Base-by-base conservation (phyloP, 2,329 filamentous ascomycete species). In the Zalaria obscura region DNA sequence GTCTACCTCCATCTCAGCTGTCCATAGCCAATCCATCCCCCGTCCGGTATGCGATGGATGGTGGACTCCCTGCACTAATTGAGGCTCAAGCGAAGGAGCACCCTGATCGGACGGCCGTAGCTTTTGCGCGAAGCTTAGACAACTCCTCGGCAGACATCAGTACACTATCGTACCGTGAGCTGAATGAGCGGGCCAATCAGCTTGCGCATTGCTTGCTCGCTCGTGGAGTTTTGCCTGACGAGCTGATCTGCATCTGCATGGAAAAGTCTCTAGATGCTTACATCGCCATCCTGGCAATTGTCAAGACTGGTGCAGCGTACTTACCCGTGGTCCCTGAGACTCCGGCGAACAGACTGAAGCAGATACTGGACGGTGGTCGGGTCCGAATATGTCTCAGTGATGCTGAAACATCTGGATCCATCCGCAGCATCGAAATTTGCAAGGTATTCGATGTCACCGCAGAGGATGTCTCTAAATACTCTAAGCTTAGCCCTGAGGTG, bases 271-370 rank as follows among this genome's bases (percentile, higher is more conserved):
- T 76, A 1, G 59, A 76, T 26, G 62, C 93, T 0, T 93, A 93
- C 53, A 67, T 78, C 27, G 70, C 77, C 0, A 83, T 93, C 26
- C 65, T 94, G 27, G 86, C 76, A 1, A 72, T 80, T 25, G 59
- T 85, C 28, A 93, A 93, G 52, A 65, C 76, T 4, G 84, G 85
- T 5, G 79, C 78, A 51, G 84, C 78, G 5, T 91, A 93, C 53
- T 62, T 93, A n/a, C 85, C 86, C 0, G 67, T 93, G 3, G 69
- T 84, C 1, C 81, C 83, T 1, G 76, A 72, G n/a, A 82, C 79
- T 0, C 84, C 86, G 0, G 25, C 54, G 1, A 69, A 75, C 6
- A 69, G 83, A 39, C 64, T 82, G 1, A 56, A 65, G 3, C 64
- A 69, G 3, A 83, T 91, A 25, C 48, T 93, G 10, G 47, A 59